A percentile compares a stretch with the other conserved stretches of the same genome.
phyloP scores from a whole-genome alignment of 1,284 basidiomycete genomes.

The Vanrija humicola region DNA sequence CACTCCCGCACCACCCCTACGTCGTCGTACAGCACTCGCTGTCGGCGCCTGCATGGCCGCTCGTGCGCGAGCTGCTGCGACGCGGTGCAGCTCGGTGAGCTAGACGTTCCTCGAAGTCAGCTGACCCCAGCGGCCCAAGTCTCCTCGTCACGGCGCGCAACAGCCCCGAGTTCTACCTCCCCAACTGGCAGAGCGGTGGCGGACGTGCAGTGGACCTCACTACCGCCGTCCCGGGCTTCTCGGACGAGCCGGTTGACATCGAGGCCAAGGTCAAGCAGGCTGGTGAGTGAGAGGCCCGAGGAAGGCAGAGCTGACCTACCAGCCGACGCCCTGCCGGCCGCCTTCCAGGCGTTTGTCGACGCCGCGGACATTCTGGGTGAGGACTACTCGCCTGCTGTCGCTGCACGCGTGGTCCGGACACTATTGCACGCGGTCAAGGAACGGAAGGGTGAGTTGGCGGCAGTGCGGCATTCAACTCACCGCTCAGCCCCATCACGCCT shows the following conservation, averaged over 20 bases:
- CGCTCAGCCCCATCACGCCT: slow-evolving; percentile 60
- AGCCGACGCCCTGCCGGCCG: slow-evolving; percentile 16
- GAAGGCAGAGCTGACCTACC: background rate
- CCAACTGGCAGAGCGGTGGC: background rate
- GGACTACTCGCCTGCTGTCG: slow-evolving; percentile 24
- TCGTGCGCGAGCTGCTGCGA: slow-evolving; percentile 5
- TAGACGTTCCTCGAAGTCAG: too few relatives aligned
- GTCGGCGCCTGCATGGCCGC: slow-evolving; percentile 3
- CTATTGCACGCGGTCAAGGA: slow-evolving; percentile 17
- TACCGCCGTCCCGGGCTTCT: slow-evolving; percentile 5
- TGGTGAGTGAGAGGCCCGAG: slow-evolving; percentile 16
- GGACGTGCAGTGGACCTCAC: slow-evolving; percentile 6
- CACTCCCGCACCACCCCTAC: slow-evolving; percentile 40
- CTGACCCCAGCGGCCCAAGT: slow-evolving; percentile 8
- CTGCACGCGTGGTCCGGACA: slow-evolving; percentile 25
- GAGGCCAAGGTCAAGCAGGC: slow-evolving; percentile 10
- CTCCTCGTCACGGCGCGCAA: slow-evolving; percentile 21
- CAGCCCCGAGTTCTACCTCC: slow-evolving; percentile 11
- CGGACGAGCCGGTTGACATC: slow-evolving; percentile 4
- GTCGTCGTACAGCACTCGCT: slow-evolving; percentile 25
- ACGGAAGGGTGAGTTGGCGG: background rate
- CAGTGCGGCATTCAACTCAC: background rate
- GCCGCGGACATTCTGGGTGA: slow-evolving; percentile 40
- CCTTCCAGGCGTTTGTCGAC: slow-evolving; percentile 41
- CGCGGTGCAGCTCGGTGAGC: slow-evolving; percentile 4